Base-by-base conservation (phyloP, 2,329 filamentous ascomycete genomes). In the Ceratocystis harringtonii region DNA sequence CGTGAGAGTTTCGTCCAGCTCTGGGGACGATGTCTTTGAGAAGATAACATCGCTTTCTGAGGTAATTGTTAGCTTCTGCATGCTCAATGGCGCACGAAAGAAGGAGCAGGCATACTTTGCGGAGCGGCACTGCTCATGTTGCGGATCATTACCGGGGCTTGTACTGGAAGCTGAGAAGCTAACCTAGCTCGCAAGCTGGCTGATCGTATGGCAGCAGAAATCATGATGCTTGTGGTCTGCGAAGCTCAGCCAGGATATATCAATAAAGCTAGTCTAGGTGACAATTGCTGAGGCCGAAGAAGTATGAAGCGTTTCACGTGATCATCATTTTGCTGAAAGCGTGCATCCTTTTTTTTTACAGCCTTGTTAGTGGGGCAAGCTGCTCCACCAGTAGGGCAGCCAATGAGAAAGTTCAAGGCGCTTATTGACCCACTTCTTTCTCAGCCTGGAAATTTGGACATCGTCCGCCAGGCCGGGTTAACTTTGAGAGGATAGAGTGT, bases 1-100 rank as follows among this genome's bases (percentile, higher is more conserved):
- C 50, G 74, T 72, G 68, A 88, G 79, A 41, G 79, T 71, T 12
- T 72, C 66, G 72, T 86, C 79, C 67, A 88, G 78, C 65, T 82
- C 76, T 25, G 76, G 69, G 55, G 80, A 80, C 15, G 80, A 81
- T 3, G 81, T 79, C 63, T 77, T 75, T 6, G 75, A 72, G 71
- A 85, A 85, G 66, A 80, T 73, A 68, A 78, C 74, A 62, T 68
- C 62, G 32, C 64, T 66, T 43, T 62, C 66, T 68, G 25, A n/a
- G 4, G 5, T 12, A 55, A 25, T 17, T 30, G 45, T 63, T 28
- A 66, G 32, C 44, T 55, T 22, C 5, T 55, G 60, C 43, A 22
- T 10, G 17, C 3, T 57, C 19, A 64, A 64, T 45, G 48, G 48
- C 22, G 15, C 32, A 32, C 3, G n/a, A 12, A 25, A 60, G 44